Evolutionary conservation across 306 rosid genomes (phyloP).

Genomic region (Castanopsis chinensis): DNA sequence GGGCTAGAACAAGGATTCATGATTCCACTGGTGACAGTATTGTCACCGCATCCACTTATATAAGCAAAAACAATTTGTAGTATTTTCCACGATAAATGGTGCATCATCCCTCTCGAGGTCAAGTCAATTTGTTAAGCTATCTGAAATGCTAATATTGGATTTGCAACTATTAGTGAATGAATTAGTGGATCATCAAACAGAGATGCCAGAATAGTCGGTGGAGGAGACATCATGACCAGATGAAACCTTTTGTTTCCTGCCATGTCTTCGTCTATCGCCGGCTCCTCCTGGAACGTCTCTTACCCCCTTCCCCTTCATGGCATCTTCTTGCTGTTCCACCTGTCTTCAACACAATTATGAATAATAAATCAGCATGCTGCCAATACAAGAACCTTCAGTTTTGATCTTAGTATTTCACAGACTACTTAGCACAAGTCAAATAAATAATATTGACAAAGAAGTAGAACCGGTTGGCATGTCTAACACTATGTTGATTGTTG

Average conservation of each 20-base stretch:
- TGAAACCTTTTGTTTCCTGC: constrained; percentile 45
- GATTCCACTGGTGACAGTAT: not conserved
- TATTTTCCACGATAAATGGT: not conserved
- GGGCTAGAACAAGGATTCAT: not conserved
- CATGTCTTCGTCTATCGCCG: constrained; percentile 32
- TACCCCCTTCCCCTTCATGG: constrained; percentile 37
- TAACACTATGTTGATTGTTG: too few relatives aligned
- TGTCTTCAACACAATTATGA: constrained; percentile 41
- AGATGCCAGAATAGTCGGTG: constrained; percentile 35
- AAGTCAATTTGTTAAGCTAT: not conserved
- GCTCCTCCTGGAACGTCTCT: constrained; percentile 37
- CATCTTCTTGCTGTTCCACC: constrained; percentile 38
- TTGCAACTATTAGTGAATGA: constrained; percentile 5
- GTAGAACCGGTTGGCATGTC: too few relatives aligned
- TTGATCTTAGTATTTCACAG: too few relatives aligned
- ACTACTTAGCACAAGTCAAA: too few relatives aligned
- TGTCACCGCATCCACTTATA: not conserved
- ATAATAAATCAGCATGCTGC: not conserved
- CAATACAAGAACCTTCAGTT: not conserved
- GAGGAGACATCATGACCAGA: constrained; percentile 49
- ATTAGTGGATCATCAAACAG: constrained; percentile 26
- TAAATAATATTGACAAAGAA: too few relatives aligned
- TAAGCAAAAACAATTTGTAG: not conserved
- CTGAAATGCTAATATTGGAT: constrained; percentile 1
- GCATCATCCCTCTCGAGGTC: not conserved